Base-by-base conservation (phyloP, 768 basidiomycete species). In the Auriculariales sp. region DNA sequence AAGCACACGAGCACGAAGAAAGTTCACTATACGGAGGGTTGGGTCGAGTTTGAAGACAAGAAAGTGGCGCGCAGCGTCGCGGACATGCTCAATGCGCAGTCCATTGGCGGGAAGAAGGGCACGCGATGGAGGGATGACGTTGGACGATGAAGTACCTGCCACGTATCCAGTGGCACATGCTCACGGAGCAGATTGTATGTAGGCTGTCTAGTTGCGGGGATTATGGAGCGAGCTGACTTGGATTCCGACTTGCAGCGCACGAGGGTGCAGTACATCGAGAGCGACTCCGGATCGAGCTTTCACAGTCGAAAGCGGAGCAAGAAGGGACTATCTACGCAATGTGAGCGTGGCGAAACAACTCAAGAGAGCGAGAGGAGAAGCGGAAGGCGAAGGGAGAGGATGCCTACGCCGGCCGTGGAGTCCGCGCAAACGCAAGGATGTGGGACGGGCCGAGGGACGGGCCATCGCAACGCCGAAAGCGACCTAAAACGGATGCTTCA, bases 71-170 rank as follows among this genome's bases (percentile, higher is more conserved):
- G 92, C 17, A 80, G 79, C 32, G 83, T 93, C 7, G 94, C 94
- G 6, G 88, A 79, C 50, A 90, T 98, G 89, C 70, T 99, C 55
- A 99, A 99, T 61, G 95, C 93, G 1, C 82, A 92, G 58, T 77
- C 90, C 1, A 92, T 99, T 52, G 95, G 94, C 27, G 91, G 90
- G 2, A 93, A 90, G 70, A 91, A 90, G 62, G 83, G 84, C 4
- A 74, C 79, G 2, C 72, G 89, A 51, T 97, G 90, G 88, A 72
- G 89, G 61, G 94, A 98, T 60, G 95, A 99, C 56, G 81, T 99
- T 99, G 95, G 95, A 97, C 95, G 50, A 94, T 98, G 91, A 94
- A 94, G 62, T 99, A 99, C 63, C 69, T 99, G 51, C 93, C 93
- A 7, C 85, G 80, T 59, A 98, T 98, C 73, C 95, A 93, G 59